A percentile compares a stretch with the other conserved stretches of the same genome.
phyloP scores from a whole-genome alignment of 1,284 basidiomycete genomes.

The Boletellus dicymbophilus region DNA sequence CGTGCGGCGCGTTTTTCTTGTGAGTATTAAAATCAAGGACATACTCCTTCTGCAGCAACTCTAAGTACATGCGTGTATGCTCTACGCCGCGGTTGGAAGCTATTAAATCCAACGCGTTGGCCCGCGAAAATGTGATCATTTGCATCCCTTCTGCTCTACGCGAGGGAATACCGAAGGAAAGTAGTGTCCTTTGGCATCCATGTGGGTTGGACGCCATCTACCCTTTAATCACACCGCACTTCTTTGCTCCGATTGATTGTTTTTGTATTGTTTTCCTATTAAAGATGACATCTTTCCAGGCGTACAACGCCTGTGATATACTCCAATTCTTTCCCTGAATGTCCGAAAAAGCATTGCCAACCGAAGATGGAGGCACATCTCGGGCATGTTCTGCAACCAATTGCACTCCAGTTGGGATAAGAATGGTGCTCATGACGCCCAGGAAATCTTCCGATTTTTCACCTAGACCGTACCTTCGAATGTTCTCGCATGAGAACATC shows the following conservation, averaged over 20 bases:
- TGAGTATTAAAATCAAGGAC: too few species aligned
- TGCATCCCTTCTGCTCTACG: neutral
- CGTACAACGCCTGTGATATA: neutral
- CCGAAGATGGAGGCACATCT: neutral
- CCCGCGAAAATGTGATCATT: neutral
- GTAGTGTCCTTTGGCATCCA: conserved; percentile 1
- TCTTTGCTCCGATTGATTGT: conserved; percentile 1
- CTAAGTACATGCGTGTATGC: neutral
- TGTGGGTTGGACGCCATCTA: neutral
- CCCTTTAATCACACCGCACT: neutral
- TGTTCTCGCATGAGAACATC: conserved; percentile 1
- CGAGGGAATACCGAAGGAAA: neutral
- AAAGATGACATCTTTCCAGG: neutral
- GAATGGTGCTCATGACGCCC: neutral
- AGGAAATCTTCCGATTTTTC: neutral
- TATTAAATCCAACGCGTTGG: neutral
- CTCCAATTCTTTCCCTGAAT: neutral
- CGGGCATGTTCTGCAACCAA: neutral
- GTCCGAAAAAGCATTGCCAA: neutral
- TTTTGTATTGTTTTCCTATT: conserved; percentile 1
- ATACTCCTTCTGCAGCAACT: neutral
- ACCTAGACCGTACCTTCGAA: neutral
- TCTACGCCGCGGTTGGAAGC: neutral
- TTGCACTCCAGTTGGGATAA: neutral
- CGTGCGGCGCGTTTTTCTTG: neutral